phyloP scores from a whole-genome alignment of 345 rosid species.

The Acer negundo region DNA sequence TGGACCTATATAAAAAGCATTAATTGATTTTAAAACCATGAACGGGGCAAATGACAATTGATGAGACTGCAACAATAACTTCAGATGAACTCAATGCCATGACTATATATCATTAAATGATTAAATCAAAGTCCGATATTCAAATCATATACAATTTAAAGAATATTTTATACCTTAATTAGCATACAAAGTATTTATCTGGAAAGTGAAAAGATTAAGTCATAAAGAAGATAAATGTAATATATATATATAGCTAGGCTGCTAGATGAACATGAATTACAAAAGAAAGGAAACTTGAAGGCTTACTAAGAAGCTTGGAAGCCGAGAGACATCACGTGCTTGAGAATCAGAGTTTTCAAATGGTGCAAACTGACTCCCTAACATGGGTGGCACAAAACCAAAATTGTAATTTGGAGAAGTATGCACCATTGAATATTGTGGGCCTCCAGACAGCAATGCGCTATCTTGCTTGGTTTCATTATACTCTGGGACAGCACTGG shows the following conservation, averaged over 20 bases:
- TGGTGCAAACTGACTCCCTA: constrained; percentile 61
- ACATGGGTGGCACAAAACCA: constrained; percentile 64
- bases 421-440: constrained; percentile 60
- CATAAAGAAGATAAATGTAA: background rate
- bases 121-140: background rate
- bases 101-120: background rate
- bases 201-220: background rate
- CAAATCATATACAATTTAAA: constrained; percentile 3
- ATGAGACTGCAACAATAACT: background rate
- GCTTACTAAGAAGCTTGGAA: constrained; percentile 80
- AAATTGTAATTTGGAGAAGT: constrained; percentile 57
- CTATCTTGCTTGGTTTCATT: constrained; percentile 63
- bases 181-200: constrained; percentile 6
- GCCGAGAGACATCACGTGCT: constrained; percentile 67
- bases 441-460: constrained; percentile 48
- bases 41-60: constrained; percentile 1
- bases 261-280: constrained; percentile 14
- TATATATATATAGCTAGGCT: background rate
- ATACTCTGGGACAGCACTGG: constrained; percentile 51
- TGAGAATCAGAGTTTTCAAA: constrained; percentile 81
- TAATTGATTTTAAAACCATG: constrained; percentile 20
- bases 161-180: background rate
- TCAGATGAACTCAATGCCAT: constrained; percentile 1
- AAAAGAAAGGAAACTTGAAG: constrained; percentile 15
- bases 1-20: constrained; percentile 50